These are phyloP conservation scores for Ophiostoma populinum DNA, from an alignment of 2,329 filamentous ascomycete species.

Conservation along the genomic window DNA sequence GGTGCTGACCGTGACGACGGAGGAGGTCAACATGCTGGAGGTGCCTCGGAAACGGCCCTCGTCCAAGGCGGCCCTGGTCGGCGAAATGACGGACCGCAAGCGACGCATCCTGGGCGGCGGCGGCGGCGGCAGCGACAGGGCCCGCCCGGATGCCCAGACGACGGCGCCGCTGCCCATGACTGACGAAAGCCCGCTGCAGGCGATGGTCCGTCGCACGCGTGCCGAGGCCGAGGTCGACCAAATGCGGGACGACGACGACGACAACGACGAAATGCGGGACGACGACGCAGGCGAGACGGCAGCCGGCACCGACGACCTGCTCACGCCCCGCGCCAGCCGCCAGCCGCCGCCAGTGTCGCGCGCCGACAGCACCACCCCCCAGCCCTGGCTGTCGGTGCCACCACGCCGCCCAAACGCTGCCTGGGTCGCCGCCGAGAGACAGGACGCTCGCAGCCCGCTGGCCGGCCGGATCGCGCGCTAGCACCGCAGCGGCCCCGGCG, in stretches of 20 bases:
- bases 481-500: too few relatives aligned
- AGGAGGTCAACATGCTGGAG: slow-evolving; percentile 22
- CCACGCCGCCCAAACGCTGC: slow-evolving; percentile 6
- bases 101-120: background rate
- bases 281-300: too few relatives aligned
- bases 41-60: slow-evolving; percentile 7
- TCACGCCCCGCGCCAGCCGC: too few relatives aligned
- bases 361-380: background rate
- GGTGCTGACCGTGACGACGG: slow-evolving; percentile 21
- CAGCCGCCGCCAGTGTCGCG: too few relatives aligned
- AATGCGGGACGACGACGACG: too few relatives aligned
- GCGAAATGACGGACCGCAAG: background rate
- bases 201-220: too few relatives aligned
- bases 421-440: slow-evolving; percentile 6
- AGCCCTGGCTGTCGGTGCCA: slow-evolving; percentile 8
- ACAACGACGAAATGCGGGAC: too few relatives aligned
- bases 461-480: slow-evolving; percentile 4
- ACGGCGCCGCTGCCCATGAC: background rate
- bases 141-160: too few relatives aligned
- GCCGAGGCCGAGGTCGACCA: too few relatives aligned
- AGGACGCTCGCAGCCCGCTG: slow-evolving; percentile 1
- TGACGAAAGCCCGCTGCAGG: too few relatives aligned
- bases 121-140: too few relatives aligned
- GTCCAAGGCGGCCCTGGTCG: background rate
- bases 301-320: too few relatives aligned